A percentile compares a stretch with the other conserved stretches of the same genome.
Conservation (phyloP, 208 protist species). For the Wallacemonas sp. region DNA sequence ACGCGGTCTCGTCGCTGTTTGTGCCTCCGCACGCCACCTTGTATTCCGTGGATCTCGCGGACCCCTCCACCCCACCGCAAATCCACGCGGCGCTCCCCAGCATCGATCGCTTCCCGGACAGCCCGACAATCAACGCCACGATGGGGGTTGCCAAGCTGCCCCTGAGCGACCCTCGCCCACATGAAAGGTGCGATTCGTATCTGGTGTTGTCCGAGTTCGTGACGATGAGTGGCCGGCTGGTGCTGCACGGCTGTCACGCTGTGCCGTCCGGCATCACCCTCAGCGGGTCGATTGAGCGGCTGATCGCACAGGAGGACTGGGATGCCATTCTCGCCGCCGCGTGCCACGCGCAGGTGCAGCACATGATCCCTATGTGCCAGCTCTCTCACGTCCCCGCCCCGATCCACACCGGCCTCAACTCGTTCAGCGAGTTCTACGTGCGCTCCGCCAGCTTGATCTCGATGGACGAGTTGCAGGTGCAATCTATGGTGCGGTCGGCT, state of each 20-base stretch:
- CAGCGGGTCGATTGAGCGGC: conserved; percentile 29
- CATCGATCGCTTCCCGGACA: not conserved
- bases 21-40: conserved; percentile 34
- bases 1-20: conserved; percentile 30
- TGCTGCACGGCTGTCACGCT: conserved; percentile 47
- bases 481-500: conserved; percentile 26
- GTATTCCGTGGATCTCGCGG: conserved; percentile 35
- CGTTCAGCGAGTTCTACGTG: conserved; percentile 44
- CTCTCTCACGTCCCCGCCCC: not conserved
- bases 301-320: conserved; percentile 35
- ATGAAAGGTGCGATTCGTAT: conserved; percentile 22
- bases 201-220: conserved; percentile 42
- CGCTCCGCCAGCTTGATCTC: conserved; percentile 23
- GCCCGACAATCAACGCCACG: not conserved
- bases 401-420: conserved; percentile 30
- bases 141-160: no score
- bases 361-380: conserved; percentile 23
- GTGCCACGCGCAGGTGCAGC: conserved; percentile 20
- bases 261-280: conserved; percentile 43
- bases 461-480: conserved; percentile 46
- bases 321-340: conserved; percentile 18
- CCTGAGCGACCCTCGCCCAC: not conserved
- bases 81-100: not conserved
- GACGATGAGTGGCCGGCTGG: conserved; percentile 40
- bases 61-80: conserved; percentile 10